Conservation (phyloP, 1,139 yeast species). For the Diutina neorugosa region DNA sequence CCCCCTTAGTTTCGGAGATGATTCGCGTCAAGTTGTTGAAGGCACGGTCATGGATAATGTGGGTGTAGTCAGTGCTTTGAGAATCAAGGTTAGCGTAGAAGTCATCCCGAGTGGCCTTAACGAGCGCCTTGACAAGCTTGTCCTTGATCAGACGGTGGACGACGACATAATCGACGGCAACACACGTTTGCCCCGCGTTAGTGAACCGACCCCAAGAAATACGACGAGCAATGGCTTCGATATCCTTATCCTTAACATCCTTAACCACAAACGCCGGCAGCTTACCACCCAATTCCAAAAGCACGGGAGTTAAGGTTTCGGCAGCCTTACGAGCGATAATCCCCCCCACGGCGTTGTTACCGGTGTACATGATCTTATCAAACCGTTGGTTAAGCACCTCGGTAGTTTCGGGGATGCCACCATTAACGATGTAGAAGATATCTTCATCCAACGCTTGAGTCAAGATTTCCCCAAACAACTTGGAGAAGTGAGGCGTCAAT, state of each 20-base stretch:
- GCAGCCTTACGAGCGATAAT: constrained; percentile 77
- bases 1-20: constrained; percentile 45
- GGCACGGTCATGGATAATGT: constrained; percentile 51
- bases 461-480: constrained; percentile 44
- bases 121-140: constrained; percentile 31
- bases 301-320: constrained; percentile 65
- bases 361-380: constrained; percentile 84
- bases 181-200: constrained; percentile 85
- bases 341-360: constrained; percentile 65
- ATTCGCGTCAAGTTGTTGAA: constrained; percentile 36
- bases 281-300: constrained; percentile 89
- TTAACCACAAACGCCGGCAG: constrained; percentile 68
- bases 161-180: constrained; percentile 73
- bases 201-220: constrained; percentile 67
- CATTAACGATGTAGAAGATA: constrained; percentile 53
- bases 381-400: constrained; percentile 50
- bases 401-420: constrained; percentile 62
- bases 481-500: constrained; percentile 50
- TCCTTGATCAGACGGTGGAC: constrained; percentile 45
- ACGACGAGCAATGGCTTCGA: constrained; percentile 50
- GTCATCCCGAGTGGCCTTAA: constrained; percentile 24
- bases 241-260: constrained; percentile 27
- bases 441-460: constrained; percentile 41
- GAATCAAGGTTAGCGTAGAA: constrained; percentile 31
- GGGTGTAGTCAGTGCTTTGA: constrained; percentile 34